Percentiles rank a stretch among this genome's conserved stretches.
Conservation (phyloP, 345 rosid species). For the Populus davidiana region DNA sequence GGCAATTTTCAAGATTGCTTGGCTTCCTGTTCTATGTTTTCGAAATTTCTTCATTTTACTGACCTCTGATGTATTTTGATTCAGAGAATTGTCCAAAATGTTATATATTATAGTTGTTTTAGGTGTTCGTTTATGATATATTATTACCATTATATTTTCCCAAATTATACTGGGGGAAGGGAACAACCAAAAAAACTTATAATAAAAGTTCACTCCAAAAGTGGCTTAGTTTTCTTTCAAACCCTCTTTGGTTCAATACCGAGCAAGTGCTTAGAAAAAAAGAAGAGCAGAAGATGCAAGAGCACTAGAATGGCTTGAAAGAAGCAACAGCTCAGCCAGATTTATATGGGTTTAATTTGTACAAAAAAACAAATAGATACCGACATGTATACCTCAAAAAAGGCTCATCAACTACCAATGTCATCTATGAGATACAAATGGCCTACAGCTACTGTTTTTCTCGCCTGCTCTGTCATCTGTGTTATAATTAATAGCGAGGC, state of each 20-base stretch:
- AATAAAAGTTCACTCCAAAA: too few species aligned
- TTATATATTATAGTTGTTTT: neutral
- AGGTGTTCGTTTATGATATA: neutral
- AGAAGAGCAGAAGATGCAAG: neutral
- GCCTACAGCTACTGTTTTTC: conserved; percentile 16
- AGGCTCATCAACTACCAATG: conserved; percentile 21
- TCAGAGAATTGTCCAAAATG: neutral
- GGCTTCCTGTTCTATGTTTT: conserved; percentile 1
- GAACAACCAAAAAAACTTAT: too few species aligned
- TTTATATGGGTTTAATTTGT: conserved; percentile 22
- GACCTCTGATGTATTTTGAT: conserved; percentile 6
- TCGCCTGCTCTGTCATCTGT: conserved; percentile 19
- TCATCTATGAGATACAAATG: conserved; percentile 30
- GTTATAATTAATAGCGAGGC: conserved; percentile 32
- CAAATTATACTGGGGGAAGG: neutral
- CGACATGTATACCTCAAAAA: conserved; percentile 30
- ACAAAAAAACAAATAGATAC: conserved; percentile 27
- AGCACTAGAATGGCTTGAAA: neutral
- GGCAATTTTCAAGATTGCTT: conserved; percentile 1
- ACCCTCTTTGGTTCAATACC: neutral
- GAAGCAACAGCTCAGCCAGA: conserved; percentile 3
- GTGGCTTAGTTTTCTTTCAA: too few species aligned
- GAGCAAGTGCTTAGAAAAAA: neutral
- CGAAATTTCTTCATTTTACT: conserved; percentile 1
- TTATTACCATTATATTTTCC: neutral